Base-by-base conservation (phyloP, 352 stramenopile genomes). In the Phytophthora cryptogea region DNA sequence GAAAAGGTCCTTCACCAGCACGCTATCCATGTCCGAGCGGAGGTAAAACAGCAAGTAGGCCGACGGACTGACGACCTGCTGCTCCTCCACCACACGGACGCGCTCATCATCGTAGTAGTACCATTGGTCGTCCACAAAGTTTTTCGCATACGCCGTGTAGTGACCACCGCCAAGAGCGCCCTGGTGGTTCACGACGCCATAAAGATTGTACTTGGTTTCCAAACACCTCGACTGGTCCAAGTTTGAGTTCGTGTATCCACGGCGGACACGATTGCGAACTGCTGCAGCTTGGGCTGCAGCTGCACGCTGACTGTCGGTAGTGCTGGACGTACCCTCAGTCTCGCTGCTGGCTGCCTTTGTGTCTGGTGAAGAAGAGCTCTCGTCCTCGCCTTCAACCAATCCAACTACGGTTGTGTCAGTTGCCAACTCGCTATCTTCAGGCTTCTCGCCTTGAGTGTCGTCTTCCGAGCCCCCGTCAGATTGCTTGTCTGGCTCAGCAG, bases 21-120 rank as follows among this genome's bases (percentile, higher is more conserved):
- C 72, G 46, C 72, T 74, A 53, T 93, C 83, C 76, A 96, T 93
- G 63, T 97, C 90, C 5, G 88, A 94, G 32, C 89, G 82, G 33
- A 97, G 59, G 64, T 97, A 98, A 59, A 97, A 98, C 7, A 97
- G 78, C 60, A 97, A 72, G 70, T 98, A 98, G 20, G 90, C 89
- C 1, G 87, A 90, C 28, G 86, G 72, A 16, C 72, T 94, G 17
- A 96, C 82, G 27, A 96, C 78, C 58, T 95, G 89, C 43, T 80
- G 77, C 45, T 95, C 88, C 59, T 94, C 86, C 2, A 97, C 78
- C 8, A 95, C 74, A 50, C 87, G 83, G 31, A 95, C 86, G 30
- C 86, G 85, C 67, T 95, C 85, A 58, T 96, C 88, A 60, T 96
- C 88, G 59, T 95, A 96, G 63, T 88, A 94, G 46, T 95, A 95